Conservation (phyloP, 148 eudicot genomes). For the Rhododendron ovatum region DNA sequence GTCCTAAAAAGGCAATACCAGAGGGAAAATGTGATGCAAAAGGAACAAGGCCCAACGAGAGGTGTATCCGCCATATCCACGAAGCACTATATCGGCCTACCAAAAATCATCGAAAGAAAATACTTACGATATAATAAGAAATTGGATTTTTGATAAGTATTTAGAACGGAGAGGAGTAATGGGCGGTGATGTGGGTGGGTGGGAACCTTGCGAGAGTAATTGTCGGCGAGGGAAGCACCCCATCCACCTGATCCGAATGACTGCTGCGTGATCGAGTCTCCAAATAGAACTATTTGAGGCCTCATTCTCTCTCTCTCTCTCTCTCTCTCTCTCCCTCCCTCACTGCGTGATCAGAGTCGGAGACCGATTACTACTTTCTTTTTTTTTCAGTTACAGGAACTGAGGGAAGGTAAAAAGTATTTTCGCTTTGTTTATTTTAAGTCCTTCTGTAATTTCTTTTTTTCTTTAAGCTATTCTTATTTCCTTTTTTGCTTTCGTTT, state of each 20-base stretch:
- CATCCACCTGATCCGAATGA: constrained; percentile 69
- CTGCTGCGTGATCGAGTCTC: constrained; percentile 80
- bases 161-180: background rate
- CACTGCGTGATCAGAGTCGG: background rate
- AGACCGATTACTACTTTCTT: background rate
- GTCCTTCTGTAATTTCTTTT: too few relatives aligned
- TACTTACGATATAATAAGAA: background rate
- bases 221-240: constrained; percentile 76
- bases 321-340: background rate
- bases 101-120: background rate
- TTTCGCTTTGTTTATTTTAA: too few relatives aligned
- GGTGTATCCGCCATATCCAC: constrained; percentile 87
- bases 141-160: background rate
- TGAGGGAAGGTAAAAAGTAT: too few relatives aligned
- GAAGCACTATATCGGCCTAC: constrained; percentile 70
- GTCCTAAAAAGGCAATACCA: constrained; percentile 33
- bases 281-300: constrained; percentile 68
- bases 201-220: constrained; percentile 70
- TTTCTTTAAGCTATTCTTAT: background rate
- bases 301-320: constrained; percentile 35
- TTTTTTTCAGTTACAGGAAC: too few relatives aligned
- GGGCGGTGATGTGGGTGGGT: background rate
- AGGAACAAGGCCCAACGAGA: constrained; percentile 83
- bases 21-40: constrained; percentile 68
- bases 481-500: too few relatives aligned